Evolutionary conservation across 2,329 filamentous ascomycete species (phyloP).

Genomic region (Cryphonectria parasitica): DNA sequence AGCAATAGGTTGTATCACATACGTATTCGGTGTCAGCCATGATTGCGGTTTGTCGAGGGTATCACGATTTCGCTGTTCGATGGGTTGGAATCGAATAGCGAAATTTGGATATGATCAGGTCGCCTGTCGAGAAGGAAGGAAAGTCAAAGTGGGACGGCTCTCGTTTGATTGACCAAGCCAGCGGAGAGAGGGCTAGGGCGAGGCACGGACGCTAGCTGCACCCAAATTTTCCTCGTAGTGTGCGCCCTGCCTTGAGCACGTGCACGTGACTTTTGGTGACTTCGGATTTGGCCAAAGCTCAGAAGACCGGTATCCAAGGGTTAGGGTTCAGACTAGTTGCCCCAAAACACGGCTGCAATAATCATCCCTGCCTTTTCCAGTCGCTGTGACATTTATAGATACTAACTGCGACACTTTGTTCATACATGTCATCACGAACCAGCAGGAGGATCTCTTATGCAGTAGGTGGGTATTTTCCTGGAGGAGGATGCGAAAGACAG

Average conservation of each 20-base stretch:
- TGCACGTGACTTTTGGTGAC: conserved; percentile 2
- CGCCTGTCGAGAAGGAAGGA: conserved; percentile 21
- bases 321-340: background rate
- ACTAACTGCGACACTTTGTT: background rate
- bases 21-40: conserved; percentile 69
- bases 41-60: conserved; percentile 53
- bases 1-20: conserved; percentile 34
- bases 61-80: conserved; percentile 44
- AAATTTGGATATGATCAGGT: conserved; percentile 31
- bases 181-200: conserved; percentile 11
- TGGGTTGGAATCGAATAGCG: conserved; percentile 42
- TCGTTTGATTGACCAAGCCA: conserved; percentile 12
- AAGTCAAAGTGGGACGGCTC: conserved; percentile 26
- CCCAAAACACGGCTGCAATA: background rate
- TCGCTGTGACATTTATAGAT: background rate
- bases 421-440: background rate
- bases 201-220: conserved; percentile 14
- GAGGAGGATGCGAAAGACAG: background rate
- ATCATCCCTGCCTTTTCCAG: background rate
- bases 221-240: conserved; percentile 14
- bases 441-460: too few relatives aligned
- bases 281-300: background rate
- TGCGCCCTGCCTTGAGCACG: conserved; percentile 9
- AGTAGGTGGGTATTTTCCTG: background rate
- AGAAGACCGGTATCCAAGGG: background rate